phyloP scores from a whole-genome alignment of 2,329 filamentous ascomycete species.

The Cordyceps tenuipes region DNA sequence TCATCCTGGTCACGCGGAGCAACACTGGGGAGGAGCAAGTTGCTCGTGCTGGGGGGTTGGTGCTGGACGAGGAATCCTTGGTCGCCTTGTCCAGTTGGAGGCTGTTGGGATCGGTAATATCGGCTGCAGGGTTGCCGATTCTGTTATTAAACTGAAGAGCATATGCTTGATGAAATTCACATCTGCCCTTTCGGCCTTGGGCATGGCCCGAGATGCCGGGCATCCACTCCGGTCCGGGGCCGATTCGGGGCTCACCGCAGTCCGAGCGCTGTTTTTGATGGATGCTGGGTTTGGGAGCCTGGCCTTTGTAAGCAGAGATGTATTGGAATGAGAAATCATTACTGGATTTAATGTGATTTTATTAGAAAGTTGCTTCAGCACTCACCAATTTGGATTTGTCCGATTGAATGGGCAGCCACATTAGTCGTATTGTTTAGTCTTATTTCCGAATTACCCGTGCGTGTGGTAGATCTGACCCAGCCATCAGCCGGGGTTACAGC shows the following conservation, averaged over 20 bases:
- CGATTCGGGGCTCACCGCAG: conserved; percentile 10
- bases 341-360: no score
- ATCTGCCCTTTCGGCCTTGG: not conserved
- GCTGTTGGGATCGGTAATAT: not conserved
- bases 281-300: conserved; percentile 12
- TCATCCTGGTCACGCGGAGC: not conserved
- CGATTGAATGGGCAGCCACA: no score
- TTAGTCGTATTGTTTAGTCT: not conserved
- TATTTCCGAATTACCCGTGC: not conserved
- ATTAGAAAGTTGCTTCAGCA: no score
- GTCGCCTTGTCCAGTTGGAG: not conserved
- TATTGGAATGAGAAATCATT: no score
- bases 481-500: no score
- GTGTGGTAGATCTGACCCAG: not conserved
- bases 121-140: not conserved
- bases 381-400: no score
- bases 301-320: not conserved
- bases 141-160: not conserved
- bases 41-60: not conserved
- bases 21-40: not conserved
- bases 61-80: not conserved
- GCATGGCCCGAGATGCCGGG: not conserved
- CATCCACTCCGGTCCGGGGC: not conserved
- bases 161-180: no score
- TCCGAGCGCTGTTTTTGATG: conserved; percentile 14